Conservation (phyloP, 2,329 filamentous ascomycete genomes). For the Diaporthe citri region DNA sequence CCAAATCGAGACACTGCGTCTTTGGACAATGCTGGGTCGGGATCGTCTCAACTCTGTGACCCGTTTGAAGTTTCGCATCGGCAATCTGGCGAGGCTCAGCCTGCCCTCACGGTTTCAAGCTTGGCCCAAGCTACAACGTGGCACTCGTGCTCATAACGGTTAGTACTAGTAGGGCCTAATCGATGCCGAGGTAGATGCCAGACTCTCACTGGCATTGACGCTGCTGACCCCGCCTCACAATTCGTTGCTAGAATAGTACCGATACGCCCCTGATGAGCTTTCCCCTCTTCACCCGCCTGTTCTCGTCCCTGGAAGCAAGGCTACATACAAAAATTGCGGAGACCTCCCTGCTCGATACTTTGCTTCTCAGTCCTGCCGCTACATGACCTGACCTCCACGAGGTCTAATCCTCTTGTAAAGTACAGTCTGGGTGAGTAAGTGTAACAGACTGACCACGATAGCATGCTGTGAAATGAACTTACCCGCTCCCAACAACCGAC, state of each 20-base stretch:
- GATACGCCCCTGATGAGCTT: no score
- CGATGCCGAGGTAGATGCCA: background rate
- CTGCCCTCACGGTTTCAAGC: slow-evolving; percentile 14
- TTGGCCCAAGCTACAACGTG: slow-evolving; percentile 9
- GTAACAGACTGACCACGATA: background rate
- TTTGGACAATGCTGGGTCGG: background rate
- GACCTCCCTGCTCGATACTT: background rate
- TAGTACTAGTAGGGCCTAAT: background rate
- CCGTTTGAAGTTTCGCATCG: slow-evolving; percentile 22
- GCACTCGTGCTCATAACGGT: background rate
- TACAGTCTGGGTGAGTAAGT: no score
- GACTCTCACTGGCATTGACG: background rate
- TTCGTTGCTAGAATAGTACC: background rate
- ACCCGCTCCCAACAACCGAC: background rate
- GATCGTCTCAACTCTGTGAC: slow-evolving; percentile 35
- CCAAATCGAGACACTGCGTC: background rate
- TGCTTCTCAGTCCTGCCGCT: no score
- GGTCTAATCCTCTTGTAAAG: background rate
- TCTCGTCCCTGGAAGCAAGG: background rate
- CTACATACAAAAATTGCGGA: background rate
- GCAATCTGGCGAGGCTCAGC: slow-evolving; percentile 1
- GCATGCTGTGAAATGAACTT: background rate
- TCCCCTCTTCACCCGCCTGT: background rate
- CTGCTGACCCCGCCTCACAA: background rate
- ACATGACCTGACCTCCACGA: background rate